phyloP scores from a whole-genome alignment of 371 early-diverging fungal species.

The Apophysomyces variabilis region DNA sequence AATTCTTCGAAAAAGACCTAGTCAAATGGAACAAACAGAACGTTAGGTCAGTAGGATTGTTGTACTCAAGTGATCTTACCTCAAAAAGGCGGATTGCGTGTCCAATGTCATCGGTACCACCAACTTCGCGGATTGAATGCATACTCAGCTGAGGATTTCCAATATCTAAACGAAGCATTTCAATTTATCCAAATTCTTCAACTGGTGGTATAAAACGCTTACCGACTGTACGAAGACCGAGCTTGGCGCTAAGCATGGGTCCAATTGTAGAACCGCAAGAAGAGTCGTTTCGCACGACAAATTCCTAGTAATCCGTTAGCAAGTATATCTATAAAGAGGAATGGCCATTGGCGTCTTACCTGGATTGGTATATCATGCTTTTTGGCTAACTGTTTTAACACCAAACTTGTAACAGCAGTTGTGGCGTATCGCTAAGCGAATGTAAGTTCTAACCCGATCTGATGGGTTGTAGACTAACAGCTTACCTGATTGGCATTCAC shows the following conservation, averaged over 20 bases:
- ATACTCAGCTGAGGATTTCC: slow-evolving; percentile 95
- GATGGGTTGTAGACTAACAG: not conserved
- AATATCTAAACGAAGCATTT: slow-evolving; percentile 66
- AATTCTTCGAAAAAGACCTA: slow-evolving; percentile 35
- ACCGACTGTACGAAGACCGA: slow-evolving; percentile 95
- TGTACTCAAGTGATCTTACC: slow-evolving; percentile 33
- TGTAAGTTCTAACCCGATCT: not conserved
- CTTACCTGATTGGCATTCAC: slow-evolving; percentile 89
- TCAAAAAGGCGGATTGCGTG: slow-evolving; percentile 84
- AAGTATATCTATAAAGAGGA: not conserved
- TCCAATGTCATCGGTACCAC: slow-evolving; percentile 88
- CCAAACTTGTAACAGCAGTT: slow-evolving; percentile 82
- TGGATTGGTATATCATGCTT: slow-evolving; percentile 83
- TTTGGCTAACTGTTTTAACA: slow-evolving; percentile 83
- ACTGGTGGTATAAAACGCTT: slow-evolving; percentile 18
- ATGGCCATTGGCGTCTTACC: slow-evolving; percentile 18
- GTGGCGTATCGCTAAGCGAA: slow-evolving; percentile 84
- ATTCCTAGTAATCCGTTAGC: slow-evolving; percentile 58
- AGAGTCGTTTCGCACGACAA: slow-evolving; percentile 93
- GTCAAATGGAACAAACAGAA: not conserved
- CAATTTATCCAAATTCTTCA: too few relatives aligned
- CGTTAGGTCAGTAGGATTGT: not conserved
- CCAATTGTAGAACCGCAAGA: slow-evolving; percentile 97
- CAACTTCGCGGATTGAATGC: slow-evolving; percentile 97
- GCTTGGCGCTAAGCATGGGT: slow-evolving; percentile 92